These are phyloP conservation scores for Eremochloa ophiuroides DNA, from an alignment of 176 grass and related monocot species.

Conservation along the genomic window DNA sequence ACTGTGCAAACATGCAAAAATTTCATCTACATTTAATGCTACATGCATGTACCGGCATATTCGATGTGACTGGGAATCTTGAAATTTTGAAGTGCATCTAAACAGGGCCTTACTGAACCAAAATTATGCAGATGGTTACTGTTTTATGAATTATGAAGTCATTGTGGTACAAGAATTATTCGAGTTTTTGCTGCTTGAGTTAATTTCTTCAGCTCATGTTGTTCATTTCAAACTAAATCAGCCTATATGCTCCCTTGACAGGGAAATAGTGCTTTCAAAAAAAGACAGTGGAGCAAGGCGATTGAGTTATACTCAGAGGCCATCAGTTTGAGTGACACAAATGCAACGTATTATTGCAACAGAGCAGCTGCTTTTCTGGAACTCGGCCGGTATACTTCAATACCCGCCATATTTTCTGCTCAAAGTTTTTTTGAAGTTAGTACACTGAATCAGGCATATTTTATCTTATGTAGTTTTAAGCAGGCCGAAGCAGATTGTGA, in stretches of 20 bases:
- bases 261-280: slow-evolving; percentile 89
- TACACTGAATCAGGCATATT: slow-evolving; percentile 13
- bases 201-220: neutral
- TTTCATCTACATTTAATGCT: no score
- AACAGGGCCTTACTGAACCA: neutral
- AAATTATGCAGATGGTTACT: neutral
- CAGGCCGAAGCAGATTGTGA: slow-evolving; percentile 89
- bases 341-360: slow-evolving; percentile 95
- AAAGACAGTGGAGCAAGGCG: slow-evolving; percentile 82
- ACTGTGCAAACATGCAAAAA: no score
- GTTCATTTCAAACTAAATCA: neutral
- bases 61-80: no score
- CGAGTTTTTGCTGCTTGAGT: neutral
- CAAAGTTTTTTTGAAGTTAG: slow-evolving; percentile 20
- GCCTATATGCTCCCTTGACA: slow-evolving; percentile 27
- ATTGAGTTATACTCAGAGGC: slow-evolving; percentile 79
- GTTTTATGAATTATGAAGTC: neutral
- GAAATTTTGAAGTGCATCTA: no score
- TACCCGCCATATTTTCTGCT: slow-evolving; percentile 18
- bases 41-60: no score
- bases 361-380: slow-evolving; percentile 95
- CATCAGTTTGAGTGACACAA: slow-evolving; percentile 64
- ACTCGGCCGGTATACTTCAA: slow-evolving; percentile 63
- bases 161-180: neutral
- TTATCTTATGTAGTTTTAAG: slow-evolving; percentile 61